Evolutionary conservation across 2,329 filamentous ascomycete genomes (phyloP).

Genomic region (Aspergillus sp.): DNA sequence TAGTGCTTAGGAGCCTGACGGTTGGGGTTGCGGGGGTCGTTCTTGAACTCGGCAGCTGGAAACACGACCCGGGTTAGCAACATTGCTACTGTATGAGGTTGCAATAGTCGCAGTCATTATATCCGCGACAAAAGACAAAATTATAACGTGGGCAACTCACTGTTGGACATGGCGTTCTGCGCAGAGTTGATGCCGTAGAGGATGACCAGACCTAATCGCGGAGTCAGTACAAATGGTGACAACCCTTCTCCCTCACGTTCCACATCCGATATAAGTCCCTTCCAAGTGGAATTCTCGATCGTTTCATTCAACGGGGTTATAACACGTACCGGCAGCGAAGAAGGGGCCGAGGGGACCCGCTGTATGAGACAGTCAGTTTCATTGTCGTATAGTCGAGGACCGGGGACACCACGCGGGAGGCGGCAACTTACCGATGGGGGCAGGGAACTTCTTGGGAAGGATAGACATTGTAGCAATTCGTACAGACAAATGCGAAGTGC

Average conservation of each 20-base stretch:
- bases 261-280: neutral
- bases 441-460: constrained; percentile 82
- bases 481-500: constrained; percentile 29
- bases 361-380: constrained; percentile 47
- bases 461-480: constrained; percentile 66
- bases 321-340: constrained; percentile 82
- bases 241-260: neutral
- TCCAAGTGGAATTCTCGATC: neutral
- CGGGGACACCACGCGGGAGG: neutral
- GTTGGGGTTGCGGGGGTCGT: constrained; percentile 80
- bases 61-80: constrained; percentile 21
- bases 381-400: constrained; percentile 10
- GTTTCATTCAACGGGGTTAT: neutral
- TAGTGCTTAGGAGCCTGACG: constrained; percentile 40
- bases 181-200: constrained; percentile 88
- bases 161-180: constrained; percentile 72
- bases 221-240: constrained; percentile 26
- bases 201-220: constrained; percentile 70
- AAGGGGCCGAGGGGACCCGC: constrained; percentile 91
- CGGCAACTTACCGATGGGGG: constrained; percentile 68
- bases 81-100: neutral
- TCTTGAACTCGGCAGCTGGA: constrained; percentile 89
- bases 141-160: constrained; percentile 56
- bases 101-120: neutral
- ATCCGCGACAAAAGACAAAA: neutral